Base-by-base conservation (phyloP, 2,329 filamentous ascomycete genomes). In the Talaromyces sp. region DNA sequence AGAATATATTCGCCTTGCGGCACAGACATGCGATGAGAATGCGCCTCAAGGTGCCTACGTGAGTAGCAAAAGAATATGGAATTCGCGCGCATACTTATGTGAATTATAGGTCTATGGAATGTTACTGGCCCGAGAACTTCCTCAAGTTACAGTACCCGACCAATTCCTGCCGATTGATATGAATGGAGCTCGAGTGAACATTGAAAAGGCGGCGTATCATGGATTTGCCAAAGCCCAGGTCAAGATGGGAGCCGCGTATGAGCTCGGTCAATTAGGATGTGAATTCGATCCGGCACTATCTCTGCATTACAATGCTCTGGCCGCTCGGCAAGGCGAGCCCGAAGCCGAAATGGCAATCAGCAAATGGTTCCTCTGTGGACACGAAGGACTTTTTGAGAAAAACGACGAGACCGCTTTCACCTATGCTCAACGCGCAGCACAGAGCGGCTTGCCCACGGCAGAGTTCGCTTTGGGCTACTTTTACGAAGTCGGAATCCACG, bases 381-480 rank as follows among this genome's bases (percentile, higher is more conserved):
- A 95, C 69, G 94, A 98, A 70, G 90, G 90, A 25, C 85, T 96
- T 6, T 97, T 99, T 74, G 87, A 91, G 67, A 98, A 98, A 84
- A 98, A 97, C 73, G 95, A 99, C 78, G 91, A 94, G 75, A 81
- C 98, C 58, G 94, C 95, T 6, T 99, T 91, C 78, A 90, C 88
- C 61, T 98, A 97, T 74, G 95, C 95, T 1, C 88, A 94, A 71
- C 87, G 94, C 70, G 95, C 95, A 11, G 94, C 95, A 8, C 83
- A 87, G 60, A 86, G 88, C 45, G 93, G 93, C 64, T 84, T 98
- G 58, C 85, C 92, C 0, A 98, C 93, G 0, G 95, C 93, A 58
- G 93, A 98, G 77, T 99, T 99, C 74, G 95, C 95, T 29, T 87
- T 99, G 83, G 94, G 94, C 11, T 99, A 99, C 78, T 99, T 98